phyloP scores from a whole-genome alignment of 108 stramenopile genomes.

The Schizochytrium sp. region DNA sequence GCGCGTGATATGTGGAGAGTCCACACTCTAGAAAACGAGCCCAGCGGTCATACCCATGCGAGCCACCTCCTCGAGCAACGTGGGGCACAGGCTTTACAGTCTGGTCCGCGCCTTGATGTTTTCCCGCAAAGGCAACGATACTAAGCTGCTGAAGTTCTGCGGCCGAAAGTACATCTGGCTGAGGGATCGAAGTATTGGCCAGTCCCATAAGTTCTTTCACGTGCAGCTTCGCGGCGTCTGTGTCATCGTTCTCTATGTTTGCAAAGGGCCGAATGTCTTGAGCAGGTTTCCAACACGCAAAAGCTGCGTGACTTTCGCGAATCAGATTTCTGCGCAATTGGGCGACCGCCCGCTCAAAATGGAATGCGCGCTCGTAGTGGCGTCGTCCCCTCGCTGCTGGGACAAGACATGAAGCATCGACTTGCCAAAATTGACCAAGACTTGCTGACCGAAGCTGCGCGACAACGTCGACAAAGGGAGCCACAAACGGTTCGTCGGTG shows the following conservation, averaged over 20 bases:
- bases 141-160: not conserved
- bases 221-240: not conserved
- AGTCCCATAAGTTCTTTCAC: not conserved
- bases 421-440: not conserved
- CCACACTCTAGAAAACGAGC: not conserved
- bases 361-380: not conserved
- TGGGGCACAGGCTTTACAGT: constrained; percentile 28
- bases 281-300: not conserved
- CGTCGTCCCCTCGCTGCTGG: not conserved
- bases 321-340: not conserved
- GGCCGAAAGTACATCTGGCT: not conserved
- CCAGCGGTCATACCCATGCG: not conserved
- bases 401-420: not conserved
- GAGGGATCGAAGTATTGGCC: not conserved
- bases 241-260: not conserved
- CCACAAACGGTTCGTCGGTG: not conserved
- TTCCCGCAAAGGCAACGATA: constrained; percentile 14
- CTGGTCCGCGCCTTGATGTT: constrained; percentile 36
- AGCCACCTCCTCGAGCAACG: not conserved
- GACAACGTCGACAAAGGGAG: not conserved
- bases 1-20: not conserved
- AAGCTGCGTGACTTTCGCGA: not conserved
- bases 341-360: not conserved
- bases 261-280: not conserved
- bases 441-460: not conserved